Conservation (phyloP, 208 protist genomes). For the Crithidia brevicula region DNA sequence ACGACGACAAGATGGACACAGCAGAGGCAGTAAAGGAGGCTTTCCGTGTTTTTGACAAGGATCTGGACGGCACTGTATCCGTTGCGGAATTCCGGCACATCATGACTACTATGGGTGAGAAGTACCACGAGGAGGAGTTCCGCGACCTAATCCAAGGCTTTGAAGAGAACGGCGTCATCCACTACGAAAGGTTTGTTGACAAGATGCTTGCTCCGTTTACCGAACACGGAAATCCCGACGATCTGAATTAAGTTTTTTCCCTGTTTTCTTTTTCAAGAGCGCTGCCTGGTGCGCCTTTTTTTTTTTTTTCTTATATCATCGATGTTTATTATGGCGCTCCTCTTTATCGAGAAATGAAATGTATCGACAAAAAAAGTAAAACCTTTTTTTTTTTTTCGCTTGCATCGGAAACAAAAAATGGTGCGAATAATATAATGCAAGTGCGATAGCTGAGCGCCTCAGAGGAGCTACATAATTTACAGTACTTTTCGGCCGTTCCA, state of each 20-base stretch:
- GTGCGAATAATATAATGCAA: too few relatives aligned
- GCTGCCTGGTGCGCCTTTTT: slow-evolving; percentile 1
- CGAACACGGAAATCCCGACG: slow-evolving; percentile 72
- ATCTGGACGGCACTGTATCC: slow-evolving; percentile 95
- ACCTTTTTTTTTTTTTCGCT: too few relatives aligned
- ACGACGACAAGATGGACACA: slow-evolving; percentile 92
- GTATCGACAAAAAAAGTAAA: too few relatives aligned
- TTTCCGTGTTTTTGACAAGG: slow-evolving; percentile 97
- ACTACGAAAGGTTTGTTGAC: slow-evolving; percentile 90
- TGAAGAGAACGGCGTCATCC: slow-evolving; percentile 89
- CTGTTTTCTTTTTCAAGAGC: not conserved
- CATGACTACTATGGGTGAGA: slow-evolving; percentile 97
- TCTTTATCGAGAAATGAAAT: too few relatives aligned
- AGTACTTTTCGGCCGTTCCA: too few relatives aligned
- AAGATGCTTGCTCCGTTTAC: slow-evolving; percentile 93
- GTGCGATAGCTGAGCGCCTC: too few relatives aligned
- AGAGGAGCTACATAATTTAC: too few relatives aligned
- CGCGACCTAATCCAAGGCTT: slow-evolving; percentile 93
- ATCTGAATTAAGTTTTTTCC: slow-evolving; percentile 23
- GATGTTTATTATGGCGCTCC: too few relatives aligned
- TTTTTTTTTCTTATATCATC: too few relatives aligned
- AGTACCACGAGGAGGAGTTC: slow-evolving; percentile 96
- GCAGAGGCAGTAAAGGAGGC: slow-evolving; percentile 95
- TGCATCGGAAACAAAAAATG: too few relatives aligned
- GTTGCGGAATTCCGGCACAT: slow-evolving; percentile 96